Evolutionary conservation across 441 rosid genomes (phyloP).

Genomic region (Mallotus japonicus): DNA sequence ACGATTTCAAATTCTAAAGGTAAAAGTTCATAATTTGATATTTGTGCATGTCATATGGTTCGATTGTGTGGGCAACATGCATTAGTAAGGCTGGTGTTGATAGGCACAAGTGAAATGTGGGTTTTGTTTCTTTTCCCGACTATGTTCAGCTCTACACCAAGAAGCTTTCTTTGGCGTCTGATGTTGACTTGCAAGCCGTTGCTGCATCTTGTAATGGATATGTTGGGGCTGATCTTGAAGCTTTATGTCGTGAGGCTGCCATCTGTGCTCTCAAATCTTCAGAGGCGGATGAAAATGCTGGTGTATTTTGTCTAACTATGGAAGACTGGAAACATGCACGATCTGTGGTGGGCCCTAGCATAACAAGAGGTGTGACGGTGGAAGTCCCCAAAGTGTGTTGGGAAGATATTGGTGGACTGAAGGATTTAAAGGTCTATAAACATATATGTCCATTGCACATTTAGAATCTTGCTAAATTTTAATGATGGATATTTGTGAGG

Average conservation of each 20-base stretch:
- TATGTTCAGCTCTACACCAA: constrained; percentile 70
- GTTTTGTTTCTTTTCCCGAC: not conserved
- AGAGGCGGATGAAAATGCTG: constrained; percentile 34
- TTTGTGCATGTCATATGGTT: constrained; percentile 1
- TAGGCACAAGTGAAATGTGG: not conserved
- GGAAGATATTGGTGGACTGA: constrained; percentile 81
- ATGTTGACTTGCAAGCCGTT: constrained; percentile 56
- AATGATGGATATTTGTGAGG: not conserved
- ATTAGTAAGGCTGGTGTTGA: not conserved
- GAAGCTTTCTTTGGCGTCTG: constrained; percentile 56
- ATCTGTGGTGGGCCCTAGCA: constrained; percentile 78
- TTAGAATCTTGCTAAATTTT: constrained; percentile 5
- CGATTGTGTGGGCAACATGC: constrained; percentile 8
- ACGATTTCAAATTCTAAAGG: constrained; percentile 76
- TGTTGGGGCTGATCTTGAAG: constrained; percentile 97
- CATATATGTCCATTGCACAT: constrained; percentile 11
- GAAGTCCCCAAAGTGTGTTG: constrained; percentile 89
- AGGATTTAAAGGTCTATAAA: constrained; percentile 64
- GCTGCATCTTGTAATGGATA: constrained; percentile 86
- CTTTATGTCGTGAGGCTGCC: constrained; percentile 83
- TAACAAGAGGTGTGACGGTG: constrained; percentile 85
- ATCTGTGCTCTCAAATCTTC: constrained; percentile 54
- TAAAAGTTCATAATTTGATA: constrained; percentile 25
- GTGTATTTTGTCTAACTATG: constrained; percentile 37
- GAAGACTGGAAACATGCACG: constrained; percentile 75